Evolutionary conservation across 306 rosid genomes (phyloP).

Genomic region (Rosa rugosa): DNA sequence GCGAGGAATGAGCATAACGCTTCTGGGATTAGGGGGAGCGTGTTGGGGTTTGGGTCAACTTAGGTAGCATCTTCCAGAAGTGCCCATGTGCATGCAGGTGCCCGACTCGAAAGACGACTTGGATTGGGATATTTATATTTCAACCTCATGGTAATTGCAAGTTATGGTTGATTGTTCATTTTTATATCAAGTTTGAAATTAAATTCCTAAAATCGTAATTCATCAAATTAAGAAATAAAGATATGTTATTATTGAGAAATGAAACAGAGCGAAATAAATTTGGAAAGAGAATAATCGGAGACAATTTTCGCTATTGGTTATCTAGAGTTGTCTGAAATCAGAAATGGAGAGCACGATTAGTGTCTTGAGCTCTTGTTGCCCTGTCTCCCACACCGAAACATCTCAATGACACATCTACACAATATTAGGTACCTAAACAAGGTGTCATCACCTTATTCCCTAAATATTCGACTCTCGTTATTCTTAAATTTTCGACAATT

Average conservation of each 20-base stretch:
- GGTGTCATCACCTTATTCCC: not conserved
- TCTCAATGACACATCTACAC: too few species aligned
- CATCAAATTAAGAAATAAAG: not conserved
- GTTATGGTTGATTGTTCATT: too few species aligned
- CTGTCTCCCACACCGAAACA: too few species aligned
- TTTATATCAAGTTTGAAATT: not conserved
- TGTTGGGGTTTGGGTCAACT: slow-evolving; percentile 11
- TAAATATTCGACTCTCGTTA: not conserved
- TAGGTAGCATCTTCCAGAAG: not conserved
- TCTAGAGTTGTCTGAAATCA: too few species aligned
- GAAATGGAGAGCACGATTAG: too few species aligned
- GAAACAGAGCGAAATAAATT: too few species aligned
- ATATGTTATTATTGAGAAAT: too few species aligned
- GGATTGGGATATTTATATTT: not conserved
- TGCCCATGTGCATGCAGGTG: not conserved
- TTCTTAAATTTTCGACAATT: too few species aligned
- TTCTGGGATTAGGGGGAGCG: not conserved
- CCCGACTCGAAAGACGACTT: not conserved
- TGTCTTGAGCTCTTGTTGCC: not conserved
- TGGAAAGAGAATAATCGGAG: too few species aligned
- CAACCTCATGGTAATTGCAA: not conserved
- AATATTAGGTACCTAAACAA: too few species aligned
- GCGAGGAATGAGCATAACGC: not conserved
- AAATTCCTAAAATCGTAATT: too few species aligned
- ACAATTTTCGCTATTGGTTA: too few species aligned